Evolutionary conservation across 257 asterid genomes (phyloP).

Genomic region (Solanum bulbocastanum): DNA sequence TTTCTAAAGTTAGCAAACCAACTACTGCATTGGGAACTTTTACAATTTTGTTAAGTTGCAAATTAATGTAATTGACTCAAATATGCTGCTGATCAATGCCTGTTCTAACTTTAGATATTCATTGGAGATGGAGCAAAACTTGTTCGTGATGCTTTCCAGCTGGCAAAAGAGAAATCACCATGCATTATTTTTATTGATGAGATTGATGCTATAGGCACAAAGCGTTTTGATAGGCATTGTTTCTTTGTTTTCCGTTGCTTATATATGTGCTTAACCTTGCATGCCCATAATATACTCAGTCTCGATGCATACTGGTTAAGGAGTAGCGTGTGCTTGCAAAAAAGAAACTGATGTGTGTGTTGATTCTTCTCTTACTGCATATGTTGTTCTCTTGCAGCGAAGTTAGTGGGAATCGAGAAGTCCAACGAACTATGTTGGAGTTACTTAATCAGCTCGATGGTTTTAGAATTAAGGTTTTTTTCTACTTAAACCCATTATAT

Average conservation of each 20-base stretch:
- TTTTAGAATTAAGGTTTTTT: constrained; percentile 68
- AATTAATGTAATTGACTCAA: neutral
- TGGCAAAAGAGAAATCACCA: constrained; percentile 92
- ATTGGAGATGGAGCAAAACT: constrained; percentile 90
- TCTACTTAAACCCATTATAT: neutral
- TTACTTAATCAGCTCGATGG: constrained; percentile 94
- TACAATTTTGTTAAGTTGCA: neutral
- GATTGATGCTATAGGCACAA: constrained; percentile 92
- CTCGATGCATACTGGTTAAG: neutral
- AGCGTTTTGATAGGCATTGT: constrained; percentile 72
- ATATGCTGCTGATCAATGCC: neutral
- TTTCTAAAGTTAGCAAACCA: neutral
- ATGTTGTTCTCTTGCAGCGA: constrained; percentile 47
- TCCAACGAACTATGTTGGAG: constrained; percentile 85
- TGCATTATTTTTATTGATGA: constrained; percentile 93
- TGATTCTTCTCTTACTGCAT: neutral
- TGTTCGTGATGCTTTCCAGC: constrained; percentile 90
- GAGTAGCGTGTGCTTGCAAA: neutral
- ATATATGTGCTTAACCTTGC: neutral
- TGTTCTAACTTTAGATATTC: constrained; percentile 51
- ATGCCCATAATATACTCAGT: neutral
- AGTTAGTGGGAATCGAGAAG: constrained; percentile 92
- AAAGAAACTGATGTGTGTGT: neutral
- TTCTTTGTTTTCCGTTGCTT: neutral
- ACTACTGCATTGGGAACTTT: neutral